These are phyloP conservation scores for Phtheirospermum japonicum DNA, from an alignment of 257 asterid species.

Conservation along the genomic window DNA sequence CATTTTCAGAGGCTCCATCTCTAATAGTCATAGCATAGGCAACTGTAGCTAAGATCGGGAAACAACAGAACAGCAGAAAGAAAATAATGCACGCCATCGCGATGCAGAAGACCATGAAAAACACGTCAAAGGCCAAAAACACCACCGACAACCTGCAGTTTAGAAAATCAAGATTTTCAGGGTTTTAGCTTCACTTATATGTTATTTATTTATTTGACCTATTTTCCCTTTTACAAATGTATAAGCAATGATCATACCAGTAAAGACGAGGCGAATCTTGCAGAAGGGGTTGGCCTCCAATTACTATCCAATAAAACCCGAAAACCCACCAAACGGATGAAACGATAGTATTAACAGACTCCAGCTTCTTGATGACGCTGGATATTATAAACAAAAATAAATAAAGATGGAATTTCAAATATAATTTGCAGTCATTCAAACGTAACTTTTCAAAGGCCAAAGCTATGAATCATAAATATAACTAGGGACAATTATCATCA, in stretches of 20 bases:
- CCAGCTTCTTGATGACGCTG: constrained; percentile 73
- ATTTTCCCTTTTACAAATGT: constrained; percentile 4
- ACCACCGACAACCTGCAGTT: constrained; percentile 79
- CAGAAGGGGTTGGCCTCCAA: constrained; percentile 76
- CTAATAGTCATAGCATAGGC: constrained; percentile 75
- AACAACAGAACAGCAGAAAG: constrained; percentile 66
- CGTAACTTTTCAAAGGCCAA: constrained; percentile 2
- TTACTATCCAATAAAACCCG: constrained; percentile 79
- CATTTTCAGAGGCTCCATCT: constrained; percentile 81
- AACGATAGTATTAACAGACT: constrained; percentile 59
- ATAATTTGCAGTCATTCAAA: constrained; percentile 9
- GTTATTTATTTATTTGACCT: no score
- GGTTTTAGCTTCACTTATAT: neutral
- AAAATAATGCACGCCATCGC: constrained; percentile 66
- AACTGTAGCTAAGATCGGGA: constrained; percentile 67
- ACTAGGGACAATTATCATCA: neutral
- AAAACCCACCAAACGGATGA: constrained; percentile 95
- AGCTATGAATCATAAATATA: neutral
- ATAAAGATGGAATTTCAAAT: neutral
- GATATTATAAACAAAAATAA: constrained; percentile 4
- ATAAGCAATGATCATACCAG: constrained; percentile 49
- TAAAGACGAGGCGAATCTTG: constrained; percentile 85
- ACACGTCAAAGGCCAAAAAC: constrained; percentile 81
- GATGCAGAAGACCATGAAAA: constrained; percentile 77
- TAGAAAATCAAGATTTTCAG: neutral